Base-by-base conservation (phyloP, 2,329 filamentous ascomycete genomes). In the Whalleya microplaca region DNA sequence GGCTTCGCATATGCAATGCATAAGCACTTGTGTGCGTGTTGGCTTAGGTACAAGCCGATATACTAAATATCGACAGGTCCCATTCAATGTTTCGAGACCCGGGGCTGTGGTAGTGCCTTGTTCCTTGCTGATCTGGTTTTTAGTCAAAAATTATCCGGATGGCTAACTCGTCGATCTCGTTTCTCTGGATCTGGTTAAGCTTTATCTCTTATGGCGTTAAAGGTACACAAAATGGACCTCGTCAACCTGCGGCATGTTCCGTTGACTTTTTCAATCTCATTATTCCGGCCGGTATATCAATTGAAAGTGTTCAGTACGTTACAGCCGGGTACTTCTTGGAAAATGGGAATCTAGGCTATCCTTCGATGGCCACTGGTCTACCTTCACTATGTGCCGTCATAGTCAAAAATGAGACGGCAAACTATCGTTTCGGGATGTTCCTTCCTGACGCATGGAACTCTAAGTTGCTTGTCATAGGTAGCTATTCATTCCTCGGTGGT, bases 401-500 rank as follows among this genome's bases (percentile, higher is more conserved):
- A 48, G 37, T 71, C 10, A 62, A 63, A 7, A 69, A 69, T 27
- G 50, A 58, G 21, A 69, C 68, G 1, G 62, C 60, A 2, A 54
- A 62, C 41, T 71, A 68, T 53, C 67, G 68, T 2, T 71, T 70
- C 27, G 69, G 69, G 1, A 62, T 71, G 63, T 71, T 71, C 51
- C 51, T 71, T 8, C 68, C 67, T 2, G 64, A 68, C 48, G 48
- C 46, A 3, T 71, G 69, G 69, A 69, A 70, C 45, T 61, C 63
- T 9, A 66, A 53, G 46, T 45, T 71, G 12, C 61, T 71, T 2
- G 61, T 58, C 1, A 55, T 69, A 41, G 69, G 68, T 19, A 66
- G 61, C 16, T 68, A 69, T 21, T 42, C 64, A 0, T 71, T 69
- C 23, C 52, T 69, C 2, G 69, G 69, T 2, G 69, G 67, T 1